A percentile compares a stretch with the other conserved stretches of the same genome.
Evolutionary conservation across 768 basidiomycete genomes (phyloP).

Genomic region (Xerocomellus amylosporus): DNA sequence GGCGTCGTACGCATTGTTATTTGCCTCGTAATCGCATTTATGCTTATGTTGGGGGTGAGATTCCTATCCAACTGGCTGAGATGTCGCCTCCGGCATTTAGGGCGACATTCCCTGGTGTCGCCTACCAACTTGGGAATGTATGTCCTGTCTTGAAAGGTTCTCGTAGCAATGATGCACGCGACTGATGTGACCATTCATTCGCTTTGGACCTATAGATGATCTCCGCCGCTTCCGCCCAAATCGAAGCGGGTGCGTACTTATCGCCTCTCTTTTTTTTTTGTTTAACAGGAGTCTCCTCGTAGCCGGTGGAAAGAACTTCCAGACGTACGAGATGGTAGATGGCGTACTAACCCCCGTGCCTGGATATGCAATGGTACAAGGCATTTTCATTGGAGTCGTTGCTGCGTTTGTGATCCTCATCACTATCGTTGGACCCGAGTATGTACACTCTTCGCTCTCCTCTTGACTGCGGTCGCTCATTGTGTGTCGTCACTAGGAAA

Average conservation of each 20-base stretch:
- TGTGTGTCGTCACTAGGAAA: conserved; percentile 41
- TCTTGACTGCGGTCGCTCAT: background rate
- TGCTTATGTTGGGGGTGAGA: conserved; percentile 25
- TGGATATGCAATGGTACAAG: conserved; percentile 77
- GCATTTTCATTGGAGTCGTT: conserved; percentile 83
- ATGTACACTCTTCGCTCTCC: conserved; percentile 27
- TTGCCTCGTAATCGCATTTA: background rate
- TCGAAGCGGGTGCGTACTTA: conserved; percentile 60
- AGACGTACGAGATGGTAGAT: conserved; percentile 43
- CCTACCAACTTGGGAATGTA: conserved; percentile 79
- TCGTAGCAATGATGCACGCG: too few species aligned
- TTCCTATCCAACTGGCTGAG: conserved; percentile 80
- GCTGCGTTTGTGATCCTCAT: conserved; percentile 73
- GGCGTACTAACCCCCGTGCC: conserved; percentile 45
- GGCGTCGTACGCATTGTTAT: conserved; percentile 59
- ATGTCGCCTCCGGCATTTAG: conserved; percentile 88
- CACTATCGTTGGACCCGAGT: conserved; percentile 78
- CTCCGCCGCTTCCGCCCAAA: conserved; percentile 72
- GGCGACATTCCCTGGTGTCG: conserved; percentile 82
- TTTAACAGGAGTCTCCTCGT: background rate
- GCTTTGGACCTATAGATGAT: conserved; percentile 43
- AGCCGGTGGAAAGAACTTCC: conserved; percentile 62
- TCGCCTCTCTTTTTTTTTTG: background rate
- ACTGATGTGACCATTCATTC: background rate
- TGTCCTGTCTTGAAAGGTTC: background rate